Percentiles rank a stretch among this genome's conserved stretches.
Evolutionary conservation across 2,329 filamentous ascomycete genomes (phyloP).

Genomic region (Xylaria arbuscula): DNA sequence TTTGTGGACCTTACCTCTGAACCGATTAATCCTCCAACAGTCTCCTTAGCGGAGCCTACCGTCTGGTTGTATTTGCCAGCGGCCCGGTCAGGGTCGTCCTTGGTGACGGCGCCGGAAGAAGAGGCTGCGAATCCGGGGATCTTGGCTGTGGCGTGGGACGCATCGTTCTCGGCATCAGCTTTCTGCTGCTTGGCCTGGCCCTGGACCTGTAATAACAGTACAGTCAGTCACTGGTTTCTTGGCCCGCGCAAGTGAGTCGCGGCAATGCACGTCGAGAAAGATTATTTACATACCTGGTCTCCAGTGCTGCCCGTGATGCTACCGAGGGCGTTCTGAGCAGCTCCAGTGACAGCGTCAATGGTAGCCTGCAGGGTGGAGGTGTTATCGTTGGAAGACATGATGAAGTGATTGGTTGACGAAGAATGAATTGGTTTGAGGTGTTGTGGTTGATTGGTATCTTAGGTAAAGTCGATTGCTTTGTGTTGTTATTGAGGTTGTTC

Average conservation of each 20-base stretch:
- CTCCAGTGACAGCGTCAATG: constrained; percentile 77
- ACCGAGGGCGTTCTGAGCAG: constrained; percentile 78
- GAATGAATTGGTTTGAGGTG: background rate
- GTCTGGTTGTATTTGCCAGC: constrained; percentile 88
- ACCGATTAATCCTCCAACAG: constrained; percentile 79
- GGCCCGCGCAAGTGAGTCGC: background rate
- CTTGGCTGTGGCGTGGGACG: constrained; percentile 80
- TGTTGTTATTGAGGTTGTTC: constrained; percentile 1
- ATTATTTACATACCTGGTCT: constrained; percentile 65
- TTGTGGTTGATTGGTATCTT: constrained; percentile 9
- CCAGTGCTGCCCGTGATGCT: constrained; percentile 76
- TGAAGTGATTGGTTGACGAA: constrained; percentile 37
- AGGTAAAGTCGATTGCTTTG: background rate
- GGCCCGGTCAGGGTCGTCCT: constrained; percentile 78
- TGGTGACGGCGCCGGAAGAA: constrained; percentile 74
- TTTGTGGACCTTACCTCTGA: constrained; percentile 65
- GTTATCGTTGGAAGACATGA: constrained; percentile 57
- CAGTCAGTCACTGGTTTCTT: constrained; percentile 13
- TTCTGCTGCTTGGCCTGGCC: constrained; percentile 73
- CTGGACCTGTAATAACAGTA: constrained; percentile 57
- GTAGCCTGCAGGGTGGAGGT: constrained; percentile 84
- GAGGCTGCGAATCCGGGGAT: constrained; percentile 78
- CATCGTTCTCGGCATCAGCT: constrained; percentile 74
- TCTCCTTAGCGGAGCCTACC: constrained; percentile 85
- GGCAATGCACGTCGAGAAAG: background rate